Conservation (phyloP, 306 rosid genomes). For the Quercus bicolor region DNA sequence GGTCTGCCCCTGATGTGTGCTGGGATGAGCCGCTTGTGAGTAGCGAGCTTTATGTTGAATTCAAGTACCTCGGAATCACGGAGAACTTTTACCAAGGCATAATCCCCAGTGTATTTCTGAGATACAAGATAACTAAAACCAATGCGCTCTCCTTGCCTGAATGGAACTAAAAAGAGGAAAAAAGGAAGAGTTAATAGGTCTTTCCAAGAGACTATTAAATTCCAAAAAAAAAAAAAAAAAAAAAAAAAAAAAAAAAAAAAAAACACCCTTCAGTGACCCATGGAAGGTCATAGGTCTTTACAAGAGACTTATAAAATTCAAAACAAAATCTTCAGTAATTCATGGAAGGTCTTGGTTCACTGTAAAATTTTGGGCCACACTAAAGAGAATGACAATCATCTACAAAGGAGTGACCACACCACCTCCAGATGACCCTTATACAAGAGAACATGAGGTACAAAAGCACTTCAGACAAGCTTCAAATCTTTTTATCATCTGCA, state of each 20-base stretch:
- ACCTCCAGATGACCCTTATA: not conserved
- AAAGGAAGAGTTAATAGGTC: not conserved
- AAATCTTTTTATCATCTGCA: not conserved
- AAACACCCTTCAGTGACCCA: not conserved
- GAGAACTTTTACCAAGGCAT: slow-evolving; percentile 50
- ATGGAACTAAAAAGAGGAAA: slow-evolving; percentile 55
- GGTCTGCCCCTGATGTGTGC: slow-evolving; percentile 89
- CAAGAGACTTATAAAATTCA: not conserved
- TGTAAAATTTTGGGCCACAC: not conserved
- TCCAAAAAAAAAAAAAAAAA: not conserved
- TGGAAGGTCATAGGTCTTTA: not conserved
- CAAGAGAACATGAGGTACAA: not conserved
- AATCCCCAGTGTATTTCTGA: slow-evolving; percentile 71
- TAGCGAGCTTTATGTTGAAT: slow-evolving; percentile 52
- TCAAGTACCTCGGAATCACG: slow-evolving; percentile 49
- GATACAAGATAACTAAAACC: slow-evolving; percentile 92
- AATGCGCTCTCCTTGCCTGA: slow-evolving; percentile 94
- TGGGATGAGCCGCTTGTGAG: slow-evolving; percentile 80
- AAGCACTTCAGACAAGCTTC: slow-evolving; percentile 2
- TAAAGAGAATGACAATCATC: not conserved
- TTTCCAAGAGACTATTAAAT: not conserved
- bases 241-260: too few relatives aligned
- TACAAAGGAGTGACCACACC: not conserved
- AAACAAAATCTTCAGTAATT: not conserved
- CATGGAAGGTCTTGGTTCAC: not conserved